Percentiles rank a stretch among this genome's conserved stretches.
Conservation (phyloP, 495 filamentous ascomycete genomes). For the Peziza echinospora region DNA sequence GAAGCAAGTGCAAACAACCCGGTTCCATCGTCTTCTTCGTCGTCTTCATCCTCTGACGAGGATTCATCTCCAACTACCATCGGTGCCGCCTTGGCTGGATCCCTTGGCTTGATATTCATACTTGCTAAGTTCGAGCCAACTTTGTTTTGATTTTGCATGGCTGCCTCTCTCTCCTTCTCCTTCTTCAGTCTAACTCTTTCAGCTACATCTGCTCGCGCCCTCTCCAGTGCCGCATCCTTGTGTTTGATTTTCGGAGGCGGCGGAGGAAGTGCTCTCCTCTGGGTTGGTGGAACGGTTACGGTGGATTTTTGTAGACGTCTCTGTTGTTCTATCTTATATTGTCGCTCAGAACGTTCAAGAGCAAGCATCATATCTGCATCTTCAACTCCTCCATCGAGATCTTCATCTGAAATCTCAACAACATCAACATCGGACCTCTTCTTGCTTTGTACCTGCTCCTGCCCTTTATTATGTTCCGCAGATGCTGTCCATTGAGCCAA, state of each 20-base stretch:
- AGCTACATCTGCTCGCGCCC: not conserved
- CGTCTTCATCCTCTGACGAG: slow-evolving; percentile 5
- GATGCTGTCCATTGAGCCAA: not conserved
- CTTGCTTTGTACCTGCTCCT: no score
- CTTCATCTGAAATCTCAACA: slow-evolving; percentile 15
- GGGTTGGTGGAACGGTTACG: no score
- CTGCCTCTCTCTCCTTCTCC: not conserved
- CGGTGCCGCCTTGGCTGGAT: not conserved
- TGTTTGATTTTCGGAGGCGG: not conserved
- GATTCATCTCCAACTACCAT: not conserved
- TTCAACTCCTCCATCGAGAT: slow-evolving; percentile 3
- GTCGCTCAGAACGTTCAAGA: not conserved
- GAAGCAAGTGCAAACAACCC: not conserved
- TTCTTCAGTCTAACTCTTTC: not conserved
- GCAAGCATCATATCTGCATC: not conserved
- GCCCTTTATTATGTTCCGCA: not conserved
- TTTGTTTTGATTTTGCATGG: not conserved
- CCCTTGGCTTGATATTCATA: not conserved
- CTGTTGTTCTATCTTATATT: not conserved
- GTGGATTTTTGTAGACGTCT: not conserved
- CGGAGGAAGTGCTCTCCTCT: no score
- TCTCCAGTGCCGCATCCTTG: not conserved
- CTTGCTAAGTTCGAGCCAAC: not conserved
- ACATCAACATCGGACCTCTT: slow-evolving; percentile 6
- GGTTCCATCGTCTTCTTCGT: slow-evolving; percentile 27